Base-by-base conservation (phyloP, 495 filamentous ascomycete species). In the Penicillium parvum region DNA sequence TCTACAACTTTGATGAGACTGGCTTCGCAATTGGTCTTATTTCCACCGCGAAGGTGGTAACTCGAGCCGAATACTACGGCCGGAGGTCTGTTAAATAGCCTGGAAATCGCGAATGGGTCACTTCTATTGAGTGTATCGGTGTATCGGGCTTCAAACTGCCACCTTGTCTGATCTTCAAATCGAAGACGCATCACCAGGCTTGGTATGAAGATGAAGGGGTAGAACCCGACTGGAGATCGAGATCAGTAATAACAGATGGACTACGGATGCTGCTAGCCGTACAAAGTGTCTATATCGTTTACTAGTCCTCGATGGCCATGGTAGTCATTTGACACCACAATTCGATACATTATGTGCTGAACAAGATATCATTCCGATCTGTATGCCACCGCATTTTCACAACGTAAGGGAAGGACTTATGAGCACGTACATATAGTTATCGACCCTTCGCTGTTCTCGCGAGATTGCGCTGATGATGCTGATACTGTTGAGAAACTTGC, bases 51-150 rank as follows among this genome's bases (percentile, higher is more conserved):
- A 25, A 25, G 22, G 22, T 25, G 29, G 22, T 25, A 33, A 12
- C 26, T 29, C 7, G 14, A 29, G 10, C 10, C 26, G 26, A 29
- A 29, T n/a, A n/a, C n/a, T 12, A 32, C 30, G 30, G n/a, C 7
- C n/a, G 16, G 30, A 32, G 4, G n/a, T 51, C 38, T 26, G 25
- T 50, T 34, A 44, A 46, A 30, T 54, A 74, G 52, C 63, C 57
- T 43, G 57, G 63, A 7, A 66, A 73, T 57, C 37, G 55, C 3
- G 50, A 73, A 58, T 76, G 46, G 60, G 48, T 62, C 23, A 68
- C 58, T 27, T 40, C 59, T 12, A 70, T 75, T 46, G 8, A 66
- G 18, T 42, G 28, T 38, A 61, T 71, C 8, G 55, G 52, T 48
- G 45, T 55, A 7, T 40, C 27, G 1, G 52, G 63, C 1, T 65